Evolutionary conservation across 192 early-diverging fungal species (phyloP).

Genomic region (Coemansia interrupta): DNA sequence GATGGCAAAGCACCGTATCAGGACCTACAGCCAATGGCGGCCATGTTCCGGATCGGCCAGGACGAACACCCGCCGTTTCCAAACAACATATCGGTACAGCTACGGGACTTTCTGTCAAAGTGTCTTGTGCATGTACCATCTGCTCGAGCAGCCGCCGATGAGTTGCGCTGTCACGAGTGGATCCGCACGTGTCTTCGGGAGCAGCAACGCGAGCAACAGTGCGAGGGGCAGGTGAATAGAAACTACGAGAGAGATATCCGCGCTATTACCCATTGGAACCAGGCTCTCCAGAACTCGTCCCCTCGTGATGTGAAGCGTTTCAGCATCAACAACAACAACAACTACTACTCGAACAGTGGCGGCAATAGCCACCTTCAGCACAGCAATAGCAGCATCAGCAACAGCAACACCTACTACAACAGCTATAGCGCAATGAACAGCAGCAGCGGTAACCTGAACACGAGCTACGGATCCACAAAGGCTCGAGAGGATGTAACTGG

Average conservation of each 20-base stretch:
- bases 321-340: constrained; percentile 23
- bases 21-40: constrained; percentile 65
- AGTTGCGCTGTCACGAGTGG: constrained; percentile 60
- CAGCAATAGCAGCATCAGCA: constrained; percentile 6
- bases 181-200: constrained; percentile 37
- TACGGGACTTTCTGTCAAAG: constrained; percentile 71
- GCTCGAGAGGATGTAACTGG: constrained; percentile 46
- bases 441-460: constrained; percentile 30
- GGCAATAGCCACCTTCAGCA: not conserved
- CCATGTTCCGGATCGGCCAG: constrained; percentile 67
- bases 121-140: constrained; percentile 80
- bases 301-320: constrained; percentile 51
- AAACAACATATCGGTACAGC: constrained; percentile 52
- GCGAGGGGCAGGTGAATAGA: constrained; percentile 31
- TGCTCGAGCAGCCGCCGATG: constrained; percentile 61
- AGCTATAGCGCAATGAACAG: constrained; percentile 26
- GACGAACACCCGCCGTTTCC: constrained; percentile 74
- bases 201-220: constrained; percentile 33
- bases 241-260: constrained; percentile 50
- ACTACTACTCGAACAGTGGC: constrained; percentile 6
- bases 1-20: constrained; percentile 70
- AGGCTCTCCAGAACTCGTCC: constrained; percentile 47
- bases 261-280: constrained; percentile 51
- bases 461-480: constrained; percentile 37
- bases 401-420: constrained; percentile 10